Conservation (phyloP, 2,329 filamentous ascomycete genomes). For the Alternaria sp. region DNA sequence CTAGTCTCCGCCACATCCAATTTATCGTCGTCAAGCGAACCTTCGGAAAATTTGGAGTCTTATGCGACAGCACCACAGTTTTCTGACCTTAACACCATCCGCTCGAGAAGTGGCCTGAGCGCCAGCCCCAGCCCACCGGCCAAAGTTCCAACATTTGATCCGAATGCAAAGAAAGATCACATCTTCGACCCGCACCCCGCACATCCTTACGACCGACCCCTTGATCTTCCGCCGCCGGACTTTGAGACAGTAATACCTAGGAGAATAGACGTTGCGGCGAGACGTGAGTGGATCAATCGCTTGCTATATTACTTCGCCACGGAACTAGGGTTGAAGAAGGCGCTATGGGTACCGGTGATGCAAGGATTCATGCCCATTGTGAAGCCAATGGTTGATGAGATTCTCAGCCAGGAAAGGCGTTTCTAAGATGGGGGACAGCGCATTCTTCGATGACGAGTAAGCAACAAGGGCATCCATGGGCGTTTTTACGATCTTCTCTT, state of each 20-base stretch:
- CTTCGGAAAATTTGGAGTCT: not conserved
- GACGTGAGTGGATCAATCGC: conserved; percentile 39
- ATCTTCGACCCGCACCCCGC: conserved; percentile 32
- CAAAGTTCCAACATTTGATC: not conserved
- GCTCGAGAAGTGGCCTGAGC: conserved; percentile 1
- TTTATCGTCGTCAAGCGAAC: conserved; percentile 10
- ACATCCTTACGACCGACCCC: conserved; percentile 31
- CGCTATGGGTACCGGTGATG: conserved; percentile 30
- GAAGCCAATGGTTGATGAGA: conserved; percentile 26
- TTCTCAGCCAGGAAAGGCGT: conserved; percentile 15
- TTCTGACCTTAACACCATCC: conserved; percentile 6
- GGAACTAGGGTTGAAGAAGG: conserved; percentile 42
- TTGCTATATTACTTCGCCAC: conserved; percentile 35
- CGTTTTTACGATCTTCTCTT: not conserved
- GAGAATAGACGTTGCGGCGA: conserved; percentile 31
- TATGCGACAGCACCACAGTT: conserved; percentile 15
- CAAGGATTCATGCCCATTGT: conserved; percentile 30
- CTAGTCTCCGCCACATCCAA: conserved; percentile 1
- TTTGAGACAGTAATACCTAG: conserved; percentile 18
- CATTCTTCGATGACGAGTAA: not conserved
- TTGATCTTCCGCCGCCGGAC: conserved; percentile 13
- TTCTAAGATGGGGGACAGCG: not conserved
- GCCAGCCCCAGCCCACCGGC: conserved; percentile 1
- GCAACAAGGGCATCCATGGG: conserved; percentile 6
- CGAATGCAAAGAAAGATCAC: conserved; percentile 17